Conservation (phyloP, 2,329 filamentous ascomycete genomes). For the Hymenoscyphus occultus region DNA sequence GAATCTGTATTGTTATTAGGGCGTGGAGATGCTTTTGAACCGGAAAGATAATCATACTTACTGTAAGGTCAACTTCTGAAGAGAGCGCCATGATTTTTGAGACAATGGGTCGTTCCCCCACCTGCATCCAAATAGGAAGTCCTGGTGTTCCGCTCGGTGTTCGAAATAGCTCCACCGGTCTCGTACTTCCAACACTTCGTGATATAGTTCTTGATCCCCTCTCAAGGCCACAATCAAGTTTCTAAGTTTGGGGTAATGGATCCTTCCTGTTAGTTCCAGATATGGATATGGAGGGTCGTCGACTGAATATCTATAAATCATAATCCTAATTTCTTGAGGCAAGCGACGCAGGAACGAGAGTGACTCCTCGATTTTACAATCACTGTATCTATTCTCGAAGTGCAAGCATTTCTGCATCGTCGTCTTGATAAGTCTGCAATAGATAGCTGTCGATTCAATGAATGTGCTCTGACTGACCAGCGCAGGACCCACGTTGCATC, state of each 20-base stretch:
- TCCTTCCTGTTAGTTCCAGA: neutral
- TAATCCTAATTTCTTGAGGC: neutral
- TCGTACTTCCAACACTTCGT: neutral
- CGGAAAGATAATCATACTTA: neutral
- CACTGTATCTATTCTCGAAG: neutral
- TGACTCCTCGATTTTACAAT: neutral
- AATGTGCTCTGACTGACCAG: neutral
- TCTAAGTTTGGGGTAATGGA: neutral
- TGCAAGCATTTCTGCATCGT: neutral
- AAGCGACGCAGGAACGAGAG: neutral
- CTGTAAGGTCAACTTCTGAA: neutral
- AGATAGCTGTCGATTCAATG: neutral
- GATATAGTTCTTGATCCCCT: constrained; percentile 2
- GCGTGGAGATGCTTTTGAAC: neutral
- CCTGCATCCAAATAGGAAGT: neutral
- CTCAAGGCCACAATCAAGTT: neutral
- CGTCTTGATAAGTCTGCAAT: neutral
- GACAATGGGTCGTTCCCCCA: neutral
- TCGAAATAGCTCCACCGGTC: neutral
- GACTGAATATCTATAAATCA: neutral
- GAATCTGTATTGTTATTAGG: neutral
- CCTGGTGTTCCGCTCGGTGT: neutral
- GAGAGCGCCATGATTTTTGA: neutral
- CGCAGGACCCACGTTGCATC: neutral
- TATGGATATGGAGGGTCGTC: neutral